Evolutionary conservation across 805 yeast species (phyloP).

Genomic region (Kazachstania taianensis): DNA sequence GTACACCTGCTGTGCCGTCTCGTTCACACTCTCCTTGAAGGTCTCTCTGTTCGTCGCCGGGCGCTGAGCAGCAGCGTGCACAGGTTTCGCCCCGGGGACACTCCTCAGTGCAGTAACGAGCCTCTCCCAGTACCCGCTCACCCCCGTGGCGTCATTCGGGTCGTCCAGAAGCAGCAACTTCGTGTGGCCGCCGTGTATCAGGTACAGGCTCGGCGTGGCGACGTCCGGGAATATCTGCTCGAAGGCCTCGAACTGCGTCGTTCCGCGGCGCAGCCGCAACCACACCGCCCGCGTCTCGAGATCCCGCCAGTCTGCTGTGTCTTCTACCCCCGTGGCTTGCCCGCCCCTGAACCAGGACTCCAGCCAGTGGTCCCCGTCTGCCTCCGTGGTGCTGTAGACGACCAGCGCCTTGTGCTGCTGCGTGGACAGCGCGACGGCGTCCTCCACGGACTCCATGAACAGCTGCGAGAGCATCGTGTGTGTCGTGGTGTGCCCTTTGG

Average conservation of each 20-base stretch:
- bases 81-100: conserved; percentile 11
- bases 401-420: conserved; percentile 31
- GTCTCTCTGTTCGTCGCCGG: conserved; percentile 11
- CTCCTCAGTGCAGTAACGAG: conserved; percentile 11
- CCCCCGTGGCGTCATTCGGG: conserved; percentile 9
- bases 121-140: conserved; percentile 4
- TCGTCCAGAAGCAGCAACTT: conserved; percentile 34
- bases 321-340: conserved; percentile 10
- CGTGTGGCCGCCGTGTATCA: conserved; percentile 41
- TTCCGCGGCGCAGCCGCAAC: conserved; percentile 32
- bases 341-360: conserved; percentile 16
- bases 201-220: conserved; percentile 45
- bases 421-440: conserved; percentile 34
- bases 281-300: conserved; percentile 26
- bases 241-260: conserved; percentile 39
- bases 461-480: no score
- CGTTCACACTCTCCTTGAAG: conserved; percentile 18
- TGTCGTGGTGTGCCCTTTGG: no score
- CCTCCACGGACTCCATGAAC: conserved; percentile 23
- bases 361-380: conserved; percentile 18
- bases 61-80: background rate
- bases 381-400: conserved; percentile 27
- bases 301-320: no score
- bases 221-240: conserved; percentile 46
- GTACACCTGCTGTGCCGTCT: conserved; percentile 22